Evolutionary conservation across 2,329 filamentous ascomycete species (phyloP).

Genomic region (Alternaria triticimaculans): DNA sequence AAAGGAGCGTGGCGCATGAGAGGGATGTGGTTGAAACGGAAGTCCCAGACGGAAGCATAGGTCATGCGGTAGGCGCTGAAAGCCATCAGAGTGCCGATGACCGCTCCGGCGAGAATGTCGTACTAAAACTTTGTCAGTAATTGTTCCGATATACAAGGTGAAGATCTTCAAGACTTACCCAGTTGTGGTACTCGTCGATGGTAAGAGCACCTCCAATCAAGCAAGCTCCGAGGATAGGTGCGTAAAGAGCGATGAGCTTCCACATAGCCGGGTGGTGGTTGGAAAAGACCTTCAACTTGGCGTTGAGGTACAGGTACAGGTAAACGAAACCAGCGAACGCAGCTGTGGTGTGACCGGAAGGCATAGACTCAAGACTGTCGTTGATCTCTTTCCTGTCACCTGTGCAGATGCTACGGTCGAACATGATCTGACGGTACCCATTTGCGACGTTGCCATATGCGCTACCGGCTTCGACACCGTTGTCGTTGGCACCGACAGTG

Average conservation of each 20-base stretch:
- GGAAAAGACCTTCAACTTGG: slow-evolving; percentile 76
- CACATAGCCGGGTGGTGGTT: slow-evolving; percentile 77
- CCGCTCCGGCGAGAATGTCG: slow-evolving; percentile 70
- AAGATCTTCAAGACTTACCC: slow-evolving; percentile 2
- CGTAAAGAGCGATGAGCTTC: slow-evolving; percentile 71
- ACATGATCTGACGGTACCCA: slow-evolving; percentile 69
- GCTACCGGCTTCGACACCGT: slow-evolving; percentile 51
- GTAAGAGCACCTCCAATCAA: slow-evolving; percentile 74
- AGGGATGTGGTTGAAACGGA: slow-evolving; percentile 70
- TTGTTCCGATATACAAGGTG: neutral
- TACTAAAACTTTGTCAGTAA: slow-evolving; percentile 59
- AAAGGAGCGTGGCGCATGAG: slow-evolving; percentile 66
- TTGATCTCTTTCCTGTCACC: slow-evolving; percentile 70
- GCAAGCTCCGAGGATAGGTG: slow-evolving; percentile 70
- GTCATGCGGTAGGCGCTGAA: slow-evolving; percentile 71
- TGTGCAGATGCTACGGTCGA: slow-evolving; percentile 73
- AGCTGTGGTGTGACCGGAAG: slow-evolving; percentile 75
- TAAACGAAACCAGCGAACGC: slow-evolving; percentile 76
- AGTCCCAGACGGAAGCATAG: slow-evolving; percentile 73
- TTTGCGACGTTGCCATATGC: slow-evolving; percentile 57
- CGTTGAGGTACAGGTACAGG: slow-evolving; percentile 76
- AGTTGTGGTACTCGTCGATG: slow-evolving; percentile 74
- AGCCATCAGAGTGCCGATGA: slow-evolving; percentile 70
- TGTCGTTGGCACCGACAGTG: slow-evolving; percentile 19
- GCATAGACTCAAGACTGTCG: slow-evolving; percentile 73